Conservation (phyloP, 139 green algal genomes). For the Coelastrella sp. region DNA sequence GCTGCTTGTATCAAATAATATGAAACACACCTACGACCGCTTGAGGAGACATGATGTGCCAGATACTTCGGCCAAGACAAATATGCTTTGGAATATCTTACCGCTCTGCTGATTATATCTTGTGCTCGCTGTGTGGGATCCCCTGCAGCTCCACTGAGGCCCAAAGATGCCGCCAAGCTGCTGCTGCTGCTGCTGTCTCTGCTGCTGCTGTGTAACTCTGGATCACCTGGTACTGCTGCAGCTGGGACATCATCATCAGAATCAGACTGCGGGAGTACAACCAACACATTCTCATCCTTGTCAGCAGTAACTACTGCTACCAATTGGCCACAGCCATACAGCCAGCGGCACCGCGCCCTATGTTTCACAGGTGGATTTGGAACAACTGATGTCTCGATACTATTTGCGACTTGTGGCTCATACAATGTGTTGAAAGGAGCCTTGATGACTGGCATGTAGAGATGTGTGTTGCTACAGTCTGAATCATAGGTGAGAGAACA, state of each 20-base stretch:
- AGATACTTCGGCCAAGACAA: too few relatives aligned
- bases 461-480: not conserved
- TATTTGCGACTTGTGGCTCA: too few relatives aligned
- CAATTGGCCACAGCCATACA: not conserved
- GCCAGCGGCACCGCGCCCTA: too few relatives aligned
- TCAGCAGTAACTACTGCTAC: not conserved
- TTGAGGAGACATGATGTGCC: not conserved
- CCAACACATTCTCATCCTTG: not conserved
- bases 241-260: not conserved
- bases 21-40: not conserved
- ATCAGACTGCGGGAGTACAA: not conserved
- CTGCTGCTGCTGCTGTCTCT: constrained; percentile 34
- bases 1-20: not conserved
- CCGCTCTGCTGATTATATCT: constrained; percentile 63
- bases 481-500: too few relatives aligned
- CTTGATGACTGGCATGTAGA: not conserved
- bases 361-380: too few relatives aligned
- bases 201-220: not conserved
- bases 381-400: too few relatives aligned
- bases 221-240: not conserved
- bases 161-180: constrained; percentile 27
- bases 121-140: constrained; percentile 42
- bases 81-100: constrained; percentile 24
- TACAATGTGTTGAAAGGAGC: not conserved
- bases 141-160: constrained; percentile 4